Percentiles rank a stretch among this genome's conserved stretches.
Evolutionary conservation across 176 grass and related monocot species (phyloP).

Genomic region (Oryza australiensis): DNA sequence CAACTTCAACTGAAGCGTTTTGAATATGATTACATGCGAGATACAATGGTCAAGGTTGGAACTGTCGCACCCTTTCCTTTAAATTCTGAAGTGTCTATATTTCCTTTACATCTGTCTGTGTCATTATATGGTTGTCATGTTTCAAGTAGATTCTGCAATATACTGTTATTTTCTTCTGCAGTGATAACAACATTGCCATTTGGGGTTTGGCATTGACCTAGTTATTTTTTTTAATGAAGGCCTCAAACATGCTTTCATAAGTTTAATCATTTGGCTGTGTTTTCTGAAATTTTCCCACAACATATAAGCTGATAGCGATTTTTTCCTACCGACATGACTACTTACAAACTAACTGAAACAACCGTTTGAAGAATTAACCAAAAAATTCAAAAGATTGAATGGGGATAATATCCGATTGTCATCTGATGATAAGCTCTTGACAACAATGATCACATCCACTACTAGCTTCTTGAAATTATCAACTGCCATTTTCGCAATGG

Average conservation of each 20-base stretch:
- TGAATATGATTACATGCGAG: constrained; percentile 97
- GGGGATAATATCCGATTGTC: background rate
- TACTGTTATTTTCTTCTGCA: background rate
- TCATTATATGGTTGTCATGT: background rate
- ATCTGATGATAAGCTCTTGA: background rate
- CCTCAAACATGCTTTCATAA: background rate
- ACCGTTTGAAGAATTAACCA: background rate
- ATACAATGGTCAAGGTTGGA: constrained; percentile 96
- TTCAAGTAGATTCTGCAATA: constrained; percentile 8
- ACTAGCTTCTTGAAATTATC: background rate
- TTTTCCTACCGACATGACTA: background rate
- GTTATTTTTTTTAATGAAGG: background rate
- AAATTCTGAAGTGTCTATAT: constrained; percentile 9
- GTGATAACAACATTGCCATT: constrained; percentile 28
- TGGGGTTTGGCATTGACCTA: background rate
- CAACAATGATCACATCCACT: background rate
- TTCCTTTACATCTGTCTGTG: background rate
- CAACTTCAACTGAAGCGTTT: constrained; percentile 98
- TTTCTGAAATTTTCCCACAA: background rate
- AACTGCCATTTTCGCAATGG: background rate
- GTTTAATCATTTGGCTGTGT: constrained; percentile 15
- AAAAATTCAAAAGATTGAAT: constrained; percentile 9
- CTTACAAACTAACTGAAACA: background rate
- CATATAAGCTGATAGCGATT: background rate
- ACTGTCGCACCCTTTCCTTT: constrained; percentile 3